Base-by-base conservation (phyloP, 768 basidiomycete species). In the Russula emetica region DNA sequence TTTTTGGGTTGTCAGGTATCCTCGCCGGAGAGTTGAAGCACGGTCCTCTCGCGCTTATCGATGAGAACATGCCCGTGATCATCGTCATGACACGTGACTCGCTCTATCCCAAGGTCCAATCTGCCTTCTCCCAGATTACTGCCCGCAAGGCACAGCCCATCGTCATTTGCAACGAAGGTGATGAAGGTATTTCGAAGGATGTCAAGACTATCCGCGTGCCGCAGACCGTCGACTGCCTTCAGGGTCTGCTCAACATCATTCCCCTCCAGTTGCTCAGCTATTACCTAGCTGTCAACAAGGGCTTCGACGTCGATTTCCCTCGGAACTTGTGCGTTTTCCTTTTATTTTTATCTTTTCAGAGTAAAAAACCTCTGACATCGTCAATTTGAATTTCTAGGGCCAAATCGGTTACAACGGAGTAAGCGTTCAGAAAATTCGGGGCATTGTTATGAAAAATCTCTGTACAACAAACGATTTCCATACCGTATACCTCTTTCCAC, bases 31-130 rank as follows among this genome's bases (percentile, higher is more conserved):
- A 99, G 79, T 81, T 99, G 68, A 99, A 99, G 80, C 97, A 99
- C 74, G 97, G 97, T 51, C 97, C 97, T 60, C 86, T 99, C 61
- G 97, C 97, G 59, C 79, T 99, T 69, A 90, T 99, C 71, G 97
- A 99, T 73, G 97, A 98, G 78, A 94, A 96, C 78, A 93, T 97
- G 90, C 85, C 94, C 47, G 93, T 98, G 70, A 98, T 98, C 79
- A 93, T 99, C 77, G 86, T 99, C 78, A 99, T 99, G 97, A 99
- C 97, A 32, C 89, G 92, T 69, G 97, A 99, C 77, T 97, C 94
- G 50, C 80, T 98, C 28, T 98, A 98, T 78, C 94, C 95, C 72
- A 98, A 99, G 81, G 95, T 98, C 51, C 94, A 98, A 72, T 90
- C 88, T 9, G 97, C 97, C 44, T 92, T 97, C 69, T 78, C 94